phyloP scores from a whole-genome alignment of 169 alveolate species.

The Plasmodium fragile region DNA sequence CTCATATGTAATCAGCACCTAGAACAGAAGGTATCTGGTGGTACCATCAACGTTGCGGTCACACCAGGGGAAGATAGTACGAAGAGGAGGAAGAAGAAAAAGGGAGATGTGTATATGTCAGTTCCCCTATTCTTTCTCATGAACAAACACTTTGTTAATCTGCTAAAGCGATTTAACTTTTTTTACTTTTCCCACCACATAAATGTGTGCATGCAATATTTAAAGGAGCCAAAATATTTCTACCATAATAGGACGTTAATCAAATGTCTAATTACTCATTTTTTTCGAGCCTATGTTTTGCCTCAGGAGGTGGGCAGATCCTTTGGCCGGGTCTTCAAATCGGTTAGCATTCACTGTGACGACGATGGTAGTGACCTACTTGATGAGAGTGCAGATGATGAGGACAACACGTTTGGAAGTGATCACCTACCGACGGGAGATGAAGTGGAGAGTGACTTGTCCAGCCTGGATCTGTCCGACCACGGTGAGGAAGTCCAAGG shows the following conservation, averaged over 20 bases:
- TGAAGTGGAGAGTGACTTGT: not conserved
- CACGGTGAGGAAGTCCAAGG: not conserved
- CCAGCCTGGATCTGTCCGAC: not conserved
- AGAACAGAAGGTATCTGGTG: conserved; percentile 5
- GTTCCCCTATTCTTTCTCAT: conserved; percentile 55
- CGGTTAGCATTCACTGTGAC: conserved; percentile 14
- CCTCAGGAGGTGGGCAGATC: not conserved
- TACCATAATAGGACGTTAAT: conserved; percentile 20
- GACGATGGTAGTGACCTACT: conserved; percentile 1
- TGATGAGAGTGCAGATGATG: conserved; percentile 6
- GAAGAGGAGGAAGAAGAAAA: conserved; percentile 40
- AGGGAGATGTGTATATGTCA: conserved; percentile 46
- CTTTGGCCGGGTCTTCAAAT: conserved; percentile 12
- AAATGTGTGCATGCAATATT: conserved; percentile 43
- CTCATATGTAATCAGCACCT: conserved; percentile 61
- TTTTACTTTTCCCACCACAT: conserved; percentile 56
- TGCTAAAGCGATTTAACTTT: conserved; percentile 50
- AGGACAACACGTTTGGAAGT: not conserved
- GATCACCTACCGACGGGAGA: not conserved
- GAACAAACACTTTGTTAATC: conserved; percentile 54
- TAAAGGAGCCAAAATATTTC: conserved; percentile 54
- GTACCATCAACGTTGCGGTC: not conserved
- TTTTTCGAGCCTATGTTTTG: conserved; percentile 48
- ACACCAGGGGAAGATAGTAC: not conserved
- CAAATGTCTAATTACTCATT: conserved; percentile 47